phyloP scores from a whole-genome alignment of 1,139 yeast genomes.

The Yarrowia galli region DNA sequence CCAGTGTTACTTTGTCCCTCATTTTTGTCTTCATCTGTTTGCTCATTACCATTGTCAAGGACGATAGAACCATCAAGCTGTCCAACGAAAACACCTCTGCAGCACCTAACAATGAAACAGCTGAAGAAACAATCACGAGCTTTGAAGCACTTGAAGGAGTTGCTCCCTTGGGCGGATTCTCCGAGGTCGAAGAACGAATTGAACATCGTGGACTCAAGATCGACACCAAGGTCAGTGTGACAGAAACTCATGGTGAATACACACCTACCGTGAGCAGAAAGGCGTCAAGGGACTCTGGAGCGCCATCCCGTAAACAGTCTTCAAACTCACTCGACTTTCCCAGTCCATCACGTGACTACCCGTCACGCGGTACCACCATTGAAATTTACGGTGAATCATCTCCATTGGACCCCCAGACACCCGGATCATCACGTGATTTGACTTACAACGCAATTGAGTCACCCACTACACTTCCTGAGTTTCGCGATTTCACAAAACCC shows the following conservation, averaged over 20 bases:
- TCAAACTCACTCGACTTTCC: background rate
- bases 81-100: background rate
- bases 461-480: background rate
- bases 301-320: background rate
- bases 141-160: constrained; percentile 26
- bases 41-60: constrained; percentile 8
- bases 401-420: constrained; percentile 5
- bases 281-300: background rate
- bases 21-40: background rate
- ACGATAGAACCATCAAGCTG: constrained; percentile 7
- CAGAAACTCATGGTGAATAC: background rate
- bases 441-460: background rate
- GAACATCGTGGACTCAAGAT: constrained; percentile 22
- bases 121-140: background rate
- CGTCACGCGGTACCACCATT: background rate
- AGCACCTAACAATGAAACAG: background rate
- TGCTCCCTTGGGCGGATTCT: constrained; percentile 5
- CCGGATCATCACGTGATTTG: constrained; percentile 1
- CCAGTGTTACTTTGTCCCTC: background rate
- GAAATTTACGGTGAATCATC: background rate
- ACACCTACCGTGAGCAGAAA: background rate
- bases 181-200: constrained; percentile 11
- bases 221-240: background rate
- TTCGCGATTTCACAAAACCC: background rate
- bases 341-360: constrained; percentile 7